Percentiles rank a stretch among this genome's conserved stretches.
phyloP scores from a whole-genome alignment of 2,329 filamentous ascomycete species.

The Alternaria rosae region DNA sequence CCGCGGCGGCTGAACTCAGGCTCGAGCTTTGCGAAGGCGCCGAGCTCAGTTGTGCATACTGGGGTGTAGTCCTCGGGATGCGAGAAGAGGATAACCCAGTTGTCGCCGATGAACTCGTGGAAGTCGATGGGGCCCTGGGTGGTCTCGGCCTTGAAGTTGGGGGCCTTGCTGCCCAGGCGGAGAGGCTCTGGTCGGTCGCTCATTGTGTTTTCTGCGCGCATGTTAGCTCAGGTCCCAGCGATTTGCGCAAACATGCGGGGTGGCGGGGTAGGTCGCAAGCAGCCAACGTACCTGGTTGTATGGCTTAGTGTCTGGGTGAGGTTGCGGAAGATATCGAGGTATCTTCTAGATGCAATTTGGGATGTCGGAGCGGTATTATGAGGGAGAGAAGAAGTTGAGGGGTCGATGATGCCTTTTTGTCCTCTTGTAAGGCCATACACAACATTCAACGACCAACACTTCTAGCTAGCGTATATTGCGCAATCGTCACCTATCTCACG shows the following conservation, averaged over 20 bases:
- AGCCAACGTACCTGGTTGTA: slow-evolving; percentile 17
- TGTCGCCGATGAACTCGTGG: slow-evolving; percentile 74
- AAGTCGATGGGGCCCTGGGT: slow-evolving; percentile 72
- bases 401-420: slow-evolving; percentile 23
- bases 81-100: slow-evolving; percentile 75
- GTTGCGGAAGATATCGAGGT: not conserved
- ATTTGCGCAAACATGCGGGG: slow-evolving; percentile 41
- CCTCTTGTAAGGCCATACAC: slow-evolving; percentile 29
- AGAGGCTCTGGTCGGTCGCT: slow-evolving; percentile 54
- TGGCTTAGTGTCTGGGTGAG: not conserved
- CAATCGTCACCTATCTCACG: slow-evolving; percentile 38
- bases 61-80: slow-evolving; percentile 70
- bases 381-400: slow-evolving; percentile 11
- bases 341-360: not conserved
- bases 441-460: slow-evolving; percentile 18
- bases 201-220: slow-evolving; percentile 33
- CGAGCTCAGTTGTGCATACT: slow-evolving; percentile 69
- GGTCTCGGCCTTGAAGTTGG: slow-evolving; percentile 74
- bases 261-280: slow-evolving; percentile 32
- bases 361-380: not conserved
- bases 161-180: slow-evolving; percentile 71
- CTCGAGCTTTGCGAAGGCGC: slow-evolving; percentile 69
- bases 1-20: slow-evolving; percentile 68
- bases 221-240: slow-evolving; percentile 25
- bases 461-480: slow-evolving; percentile 45